Conservation (phyloP, 768 basidiomycete species). For the Psilocybe subaeruginosa region DNA sequence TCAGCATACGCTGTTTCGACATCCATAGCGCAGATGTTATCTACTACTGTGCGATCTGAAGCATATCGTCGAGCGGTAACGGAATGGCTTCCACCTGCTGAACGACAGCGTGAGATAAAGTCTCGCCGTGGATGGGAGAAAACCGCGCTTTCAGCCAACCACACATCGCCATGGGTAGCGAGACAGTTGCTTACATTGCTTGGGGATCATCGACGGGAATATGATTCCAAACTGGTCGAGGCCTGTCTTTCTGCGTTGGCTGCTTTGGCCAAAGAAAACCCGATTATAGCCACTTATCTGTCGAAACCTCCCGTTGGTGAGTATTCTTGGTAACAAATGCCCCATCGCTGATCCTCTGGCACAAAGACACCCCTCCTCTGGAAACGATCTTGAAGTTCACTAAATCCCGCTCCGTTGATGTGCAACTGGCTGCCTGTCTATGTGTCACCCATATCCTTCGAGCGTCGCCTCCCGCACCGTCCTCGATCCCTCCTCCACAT, state of each 20-base stretch:
- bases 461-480: conserved; percentile 28
- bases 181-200: conserved; percentile 52
- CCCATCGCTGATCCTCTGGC: not conserved
- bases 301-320: conserved; percentile 45
- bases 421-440: conserved; percentile 71
- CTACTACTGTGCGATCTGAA: conserved; percentile 48
- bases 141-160: conserved; percentile 40
- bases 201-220: conserved; percentile 31
- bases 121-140: conserved; percentile 79
- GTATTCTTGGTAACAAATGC: conserved; percentile 27
- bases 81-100: conserved; percentile 64
- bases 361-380: conserved; percentile 40
- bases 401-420: conserved; percentile 60
- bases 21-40: conserved; percentile 64
- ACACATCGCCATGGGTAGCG: conserved; percentile 56
- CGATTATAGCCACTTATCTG: conserved; percentile 50
- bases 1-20: conserved; percentile 38
- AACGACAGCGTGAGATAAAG: conserved; percentile 57
- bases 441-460: conserved; percentile 70
- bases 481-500: not conserved
- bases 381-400: conserved; percentile 50
- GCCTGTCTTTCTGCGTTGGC: conserved; percentile 67
- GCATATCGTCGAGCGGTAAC: conserved; percentile 53
- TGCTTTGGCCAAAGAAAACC: conserved; percentile 66
- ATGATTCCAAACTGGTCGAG: conserved; percentile 69